Percentiles rank a stretch among this genome's conserved stretches.
phyloP scores from a whole-genome alignment of 2,329 filamentous ascomycete genomes.

The Scytalidium lignicola region DNA sequence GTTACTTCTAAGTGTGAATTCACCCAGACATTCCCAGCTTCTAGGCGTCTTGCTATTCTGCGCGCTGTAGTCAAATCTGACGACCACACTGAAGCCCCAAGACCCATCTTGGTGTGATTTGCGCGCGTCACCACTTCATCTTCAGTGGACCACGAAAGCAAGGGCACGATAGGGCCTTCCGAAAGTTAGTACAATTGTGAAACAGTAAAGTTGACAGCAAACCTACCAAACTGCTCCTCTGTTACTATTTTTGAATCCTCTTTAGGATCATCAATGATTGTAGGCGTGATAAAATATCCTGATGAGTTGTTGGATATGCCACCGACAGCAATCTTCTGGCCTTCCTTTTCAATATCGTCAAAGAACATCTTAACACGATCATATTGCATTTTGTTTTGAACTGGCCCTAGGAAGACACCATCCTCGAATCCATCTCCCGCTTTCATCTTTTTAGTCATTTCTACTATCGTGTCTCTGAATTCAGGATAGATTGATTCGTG shows the following conservation, averaged over 20 bases:
- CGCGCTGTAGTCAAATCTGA: constrained; percentile 45
- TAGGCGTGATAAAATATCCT: constrained; percentile 53
- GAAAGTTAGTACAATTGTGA: too few species aligned
- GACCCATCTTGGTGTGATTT: constrained; percentile 46
- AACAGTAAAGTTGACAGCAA: too few species aligned
- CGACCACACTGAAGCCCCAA: constrained; percentile 55
- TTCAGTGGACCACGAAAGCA: constrained; percentile 46
- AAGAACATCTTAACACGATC: constrained; percentile 52
- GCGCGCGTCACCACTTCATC: constrained; percentile 28
- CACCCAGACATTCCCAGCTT: constrained; percentile 56
- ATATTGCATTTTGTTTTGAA: constrained; percentile 61
- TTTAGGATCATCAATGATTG: constrained; percentile 51
- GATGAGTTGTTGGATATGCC: constrained; percentile 1
- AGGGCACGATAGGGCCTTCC: constrained; percentile 53
- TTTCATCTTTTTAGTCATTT: constrained; percentile 39
- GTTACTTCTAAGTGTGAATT: constrained; percentile 47
- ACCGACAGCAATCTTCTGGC: constrained; percentile 44
- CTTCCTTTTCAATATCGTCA: constrained; percentile 46
- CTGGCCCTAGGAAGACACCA: constrained; percentile 43
- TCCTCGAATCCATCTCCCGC: constrained; percentile 1
- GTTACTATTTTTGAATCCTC: constrained; percentile 48
- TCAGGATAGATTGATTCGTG: constrained; percentile 53
- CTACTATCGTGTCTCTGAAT: constrained; percentile 43
- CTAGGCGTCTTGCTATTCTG: constrained; percentile 46
- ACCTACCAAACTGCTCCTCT: constrained; percentile 51